These are phyloP conservation scores for Atalantia buxifolia DNA, from an alignment of 345 rosid genomes.

Conservation along the genomic window DNA sequence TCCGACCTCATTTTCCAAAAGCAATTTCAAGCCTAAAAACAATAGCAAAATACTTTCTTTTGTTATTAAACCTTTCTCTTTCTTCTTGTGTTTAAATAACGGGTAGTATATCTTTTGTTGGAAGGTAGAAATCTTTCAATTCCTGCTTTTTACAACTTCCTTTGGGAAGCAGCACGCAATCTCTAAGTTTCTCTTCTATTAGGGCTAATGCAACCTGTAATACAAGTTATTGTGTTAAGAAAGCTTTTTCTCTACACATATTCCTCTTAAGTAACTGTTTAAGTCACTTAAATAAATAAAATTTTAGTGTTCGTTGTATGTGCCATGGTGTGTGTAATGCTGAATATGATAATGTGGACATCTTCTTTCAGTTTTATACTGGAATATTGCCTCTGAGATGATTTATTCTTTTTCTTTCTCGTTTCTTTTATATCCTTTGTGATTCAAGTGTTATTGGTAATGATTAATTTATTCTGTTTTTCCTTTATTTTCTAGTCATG, in stretches of 20 bases:
- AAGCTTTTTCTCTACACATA: not conserved
- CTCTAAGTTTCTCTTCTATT: not conserved
- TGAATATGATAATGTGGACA: not conserved
- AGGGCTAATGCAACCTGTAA: not conserved
- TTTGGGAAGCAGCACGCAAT: not conserved
- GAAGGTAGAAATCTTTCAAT: not conserved
- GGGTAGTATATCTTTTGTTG: not conserved
- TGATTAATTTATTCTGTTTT: constrained; percentile 4
- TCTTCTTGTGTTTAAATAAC: not conserved
- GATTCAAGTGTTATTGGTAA: not conserved
- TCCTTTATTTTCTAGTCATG: not conserved
- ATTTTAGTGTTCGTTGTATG: not conserved
- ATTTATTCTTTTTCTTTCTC: not conserved
- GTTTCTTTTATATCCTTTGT: not conserved
- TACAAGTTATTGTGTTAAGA: not conserved
- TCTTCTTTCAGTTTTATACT: not conserved
- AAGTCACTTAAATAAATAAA: not conserved
- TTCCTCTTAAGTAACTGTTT: not conserved
- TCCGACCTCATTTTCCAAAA: not conserved
- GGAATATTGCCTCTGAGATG: not conserved
- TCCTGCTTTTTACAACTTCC: not conserved
- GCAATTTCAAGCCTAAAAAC: not conserved
- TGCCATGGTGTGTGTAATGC: not conserved
- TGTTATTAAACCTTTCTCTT: not conserved
- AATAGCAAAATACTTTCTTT: not conserved